These are phyloP conservation scores for Lignosus rhinocerotis DNA, from an alignment of 1,284 basidiomycete genomes.

Conservation along the genomic window DNA sequence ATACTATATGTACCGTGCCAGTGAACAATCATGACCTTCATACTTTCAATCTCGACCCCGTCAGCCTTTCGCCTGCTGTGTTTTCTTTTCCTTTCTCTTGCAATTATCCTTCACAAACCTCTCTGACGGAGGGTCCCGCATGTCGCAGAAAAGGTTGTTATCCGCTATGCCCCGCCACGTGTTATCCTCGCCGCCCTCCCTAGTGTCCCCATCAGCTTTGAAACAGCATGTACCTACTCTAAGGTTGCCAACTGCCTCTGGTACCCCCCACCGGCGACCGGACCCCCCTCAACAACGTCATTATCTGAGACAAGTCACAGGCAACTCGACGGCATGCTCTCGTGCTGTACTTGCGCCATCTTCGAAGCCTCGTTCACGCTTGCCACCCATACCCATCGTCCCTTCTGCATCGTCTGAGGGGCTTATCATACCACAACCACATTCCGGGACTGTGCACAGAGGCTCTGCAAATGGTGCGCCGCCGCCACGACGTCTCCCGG, in stretches of 20 bases:
- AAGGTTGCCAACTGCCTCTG: constrained; percentile 2
- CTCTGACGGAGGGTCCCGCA: not conserved
- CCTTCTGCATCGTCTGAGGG: constrained; percentile 19
- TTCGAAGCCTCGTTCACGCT: constrained; percentile 8
- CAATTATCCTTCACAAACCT: not conserved
- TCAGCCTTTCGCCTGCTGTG: not conserved
- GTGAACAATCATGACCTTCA: not conserved
- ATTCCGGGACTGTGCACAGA: constrained; percentile 10
- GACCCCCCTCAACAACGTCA: constrained; percentile 7
- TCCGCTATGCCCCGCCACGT: constrained; percentile 7
- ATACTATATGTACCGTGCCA: constrained; percentile 14
- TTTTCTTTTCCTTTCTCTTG: not conserved
- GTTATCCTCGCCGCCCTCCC: constrained; percentile 15
- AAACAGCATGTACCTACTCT: constrained; percentile 15
- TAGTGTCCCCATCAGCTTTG: constrained; percentile 6
- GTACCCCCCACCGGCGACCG: not conserved
- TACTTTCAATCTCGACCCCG: constrained; percentile 1
- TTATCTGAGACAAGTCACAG: constrained; percentile 3
- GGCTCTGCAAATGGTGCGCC: not conserved
- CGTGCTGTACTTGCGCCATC: not conserved
- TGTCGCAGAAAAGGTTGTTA: not conserved
- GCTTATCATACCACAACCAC: constrained; percentile 15
- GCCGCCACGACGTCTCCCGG: constrained; percentile 7
- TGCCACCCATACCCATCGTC: constrained; percentile 9
- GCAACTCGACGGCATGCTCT: not conserved